Conservation (phyloP, 2,329 filamentous ascomycete genomes). For the Cladosporium sp. region DNA sequence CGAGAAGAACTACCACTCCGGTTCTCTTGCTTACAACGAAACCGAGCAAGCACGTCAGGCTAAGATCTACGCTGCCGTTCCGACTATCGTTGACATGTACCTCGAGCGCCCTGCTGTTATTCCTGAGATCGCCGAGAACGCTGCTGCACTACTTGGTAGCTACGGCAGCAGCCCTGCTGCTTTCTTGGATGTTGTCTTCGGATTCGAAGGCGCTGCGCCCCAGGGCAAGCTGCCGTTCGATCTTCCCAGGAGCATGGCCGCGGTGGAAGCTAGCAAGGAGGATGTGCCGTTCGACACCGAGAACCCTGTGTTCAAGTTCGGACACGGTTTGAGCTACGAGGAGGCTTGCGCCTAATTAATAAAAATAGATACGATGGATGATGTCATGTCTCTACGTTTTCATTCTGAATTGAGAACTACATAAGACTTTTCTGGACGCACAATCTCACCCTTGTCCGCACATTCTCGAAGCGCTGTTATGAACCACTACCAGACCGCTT, state of each 20-base stretch:
- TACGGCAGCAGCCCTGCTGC: constrained; percentile 47
- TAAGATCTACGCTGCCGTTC: constrained; percentile 43
- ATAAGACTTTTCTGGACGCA: no score
- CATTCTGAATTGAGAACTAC: no score
- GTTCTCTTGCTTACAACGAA: constrained; percentile 47
- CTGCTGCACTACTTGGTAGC: constrained; percentile 44
- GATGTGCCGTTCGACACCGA: constrained; percentile 45
- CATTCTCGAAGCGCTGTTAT: not conserved
- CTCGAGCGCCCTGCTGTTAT: constrained; percentile 49
- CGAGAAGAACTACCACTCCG: constrained; percentile 47
- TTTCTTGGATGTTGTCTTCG: constrained; percentile 50
- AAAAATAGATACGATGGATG: not conserved
- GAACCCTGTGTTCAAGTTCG: constrained; percentile 41
- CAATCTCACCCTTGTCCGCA: no score
- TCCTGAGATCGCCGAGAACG: constrained; percentile 45
- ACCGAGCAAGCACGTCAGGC: constrained; percentile 44
- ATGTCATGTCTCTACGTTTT: not conserved
- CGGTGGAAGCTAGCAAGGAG: constrained; percentile 43
- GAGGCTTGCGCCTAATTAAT: not conserved
- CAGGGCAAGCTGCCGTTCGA: constrained; percentile 52
- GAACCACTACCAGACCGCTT: not conserved
- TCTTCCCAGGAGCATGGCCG: constrained; percentile 48
- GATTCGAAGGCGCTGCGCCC: constrained; percentile 40
- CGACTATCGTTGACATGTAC: constrained; percentile 49
- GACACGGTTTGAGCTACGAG: constrained; percentile 40